These are phyloP conservation scores for Cyclotella sp. DNA, from an alignment of 108 stramenopile species.

Conservation along the genomic window DNA sequence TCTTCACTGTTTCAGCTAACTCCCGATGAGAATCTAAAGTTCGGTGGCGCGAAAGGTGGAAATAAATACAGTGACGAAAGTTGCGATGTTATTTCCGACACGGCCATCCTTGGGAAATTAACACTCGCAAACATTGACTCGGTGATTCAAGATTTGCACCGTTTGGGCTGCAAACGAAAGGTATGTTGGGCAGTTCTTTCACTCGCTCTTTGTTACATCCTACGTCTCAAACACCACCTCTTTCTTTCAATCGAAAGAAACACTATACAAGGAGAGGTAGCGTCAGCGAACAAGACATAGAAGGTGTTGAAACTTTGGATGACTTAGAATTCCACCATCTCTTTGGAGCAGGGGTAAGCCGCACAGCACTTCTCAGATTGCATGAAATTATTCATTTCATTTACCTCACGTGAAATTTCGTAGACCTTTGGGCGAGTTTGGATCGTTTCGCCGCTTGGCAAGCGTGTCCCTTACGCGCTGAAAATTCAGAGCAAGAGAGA, in stretches of 20 bases:
- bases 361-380: too few species aligned
- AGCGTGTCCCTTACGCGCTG: constrained; percentile 81
- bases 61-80: constrained; percentile 47
- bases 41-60: constrained; percentile 56
- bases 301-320: constrained; percentile 46
- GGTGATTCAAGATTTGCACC: constrained; percentile 75
- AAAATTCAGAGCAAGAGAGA: constrained; percentile 93
- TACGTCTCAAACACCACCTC: neutral
- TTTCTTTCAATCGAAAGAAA: constrained; percentile 20
- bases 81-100: constrained; percentile 45
- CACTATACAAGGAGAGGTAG: constrained; percentile 38
- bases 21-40: constrained; percentile 54
- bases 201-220: neutral
- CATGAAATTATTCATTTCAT: too few species aligned
- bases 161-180: constrained; percentile 57
- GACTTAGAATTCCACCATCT: constrained; percentile 71
- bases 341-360: neutral
- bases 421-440: constrained; percentile 91
- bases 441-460: constrained; percentile 70
- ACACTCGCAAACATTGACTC: constrained; percentile 53
- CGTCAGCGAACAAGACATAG: constrained; percentile 25
- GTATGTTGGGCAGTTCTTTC: neutral
- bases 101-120: constrained; percentile 33
- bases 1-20: constrained; percentile 14
- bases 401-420: neutral